These are phyloP conservation scores for Theobroma cacao DNA, from an alignment of 345 rosid species.

Conservation along the genomic window DNA sequence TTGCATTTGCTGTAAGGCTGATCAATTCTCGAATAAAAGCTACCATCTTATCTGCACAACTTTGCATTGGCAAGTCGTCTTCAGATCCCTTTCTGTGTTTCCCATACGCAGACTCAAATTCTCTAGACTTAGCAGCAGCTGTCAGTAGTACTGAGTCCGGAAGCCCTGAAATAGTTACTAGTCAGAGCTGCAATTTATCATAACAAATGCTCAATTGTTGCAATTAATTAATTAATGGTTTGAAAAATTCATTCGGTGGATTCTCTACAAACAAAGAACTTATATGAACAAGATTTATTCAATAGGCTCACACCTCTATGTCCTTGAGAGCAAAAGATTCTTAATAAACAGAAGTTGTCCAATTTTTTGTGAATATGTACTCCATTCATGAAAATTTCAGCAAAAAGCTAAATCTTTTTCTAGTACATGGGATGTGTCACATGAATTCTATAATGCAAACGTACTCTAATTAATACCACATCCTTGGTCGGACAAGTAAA, in stretches of 20 bases:
- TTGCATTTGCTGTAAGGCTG: constrained; percentile 10
- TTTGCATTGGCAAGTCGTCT: constrained; percentile 9
- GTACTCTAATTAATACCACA: background rate
- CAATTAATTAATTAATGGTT: background rate
- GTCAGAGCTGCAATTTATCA: constrained; percentile 7
- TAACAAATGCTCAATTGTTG: background rate
- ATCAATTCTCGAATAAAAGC: constrained; percentile 43
- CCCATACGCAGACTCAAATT: constrained; percentile 66
- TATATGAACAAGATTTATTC: background rate
- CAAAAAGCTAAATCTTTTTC: background rate
- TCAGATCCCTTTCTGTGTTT: constrained; percentile 22
- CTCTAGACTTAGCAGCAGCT: constrained; percentile 67
- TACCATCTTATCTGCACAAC: constrained; percentile 20
- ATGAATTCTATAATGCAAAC: background rate
- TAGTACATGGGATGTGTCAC: background rate
- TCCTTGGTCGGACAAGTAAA: background rate
- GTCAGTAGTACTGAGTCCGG: constrained; percentile 60
- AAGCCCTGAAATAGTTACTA: constrained; percentile 52
- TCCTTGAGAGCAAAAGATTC: background rate
- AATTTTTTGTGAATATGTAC: background rate
- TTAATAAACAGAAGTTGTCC: background rate
- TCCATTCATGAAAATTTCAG: background rate
- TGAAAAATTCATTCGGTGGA: background rate
- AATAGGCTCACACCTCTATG: background rate
- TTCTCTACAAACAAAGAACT: background rate